phyloP scores from a whole-genome alignment of 2,329 filamentous ascomycete species.

The Epichloe brachyelytri region DNA sequence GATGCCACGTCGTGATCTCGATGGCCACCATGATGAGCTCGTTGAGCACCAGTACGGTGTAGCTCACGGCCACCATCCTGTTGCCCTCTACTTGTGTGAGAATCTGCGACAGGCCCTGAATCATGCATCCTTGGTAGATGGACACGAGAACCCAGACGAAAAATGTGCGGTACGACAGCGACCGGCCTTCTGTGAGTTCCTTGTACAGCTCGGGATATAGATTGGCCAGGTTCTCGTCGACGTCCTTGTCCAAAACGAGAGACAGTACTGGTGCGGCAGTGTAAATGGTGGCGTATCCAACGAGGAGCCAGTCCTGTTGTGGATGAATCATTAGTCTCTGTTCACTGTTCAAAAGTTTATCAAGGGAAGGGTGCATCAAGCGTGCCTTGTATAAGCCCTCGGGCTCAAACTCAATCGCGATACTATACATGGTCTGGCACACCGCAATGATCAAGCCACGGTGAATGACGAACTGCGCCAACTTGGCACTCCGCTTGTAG shows the following conservation, averaged over 20 bases:
- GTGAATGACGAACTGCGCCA: constrained; percentile 97
- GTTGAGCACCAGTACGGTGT: constrained; percentile 84
- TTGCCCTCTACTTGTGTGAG: constrained; percentile 64
- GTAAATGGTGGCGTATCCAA: constrained; percentile 93
- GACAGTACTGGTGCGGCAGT: constrained; percentile 89
- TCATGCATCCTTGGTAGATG: constrained; percentile 88
- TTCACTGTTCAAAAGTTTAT: neutral
- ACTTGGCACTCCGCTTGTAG: constrained; percentile 90
- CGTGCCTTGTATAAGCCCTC: constrained; percentile 74
- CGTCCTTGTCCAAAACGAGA: constrained; percentile 86
- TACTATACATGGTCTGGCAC: constrained; percentile 95
- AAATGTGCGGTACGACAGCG: constrained; percentile 84
- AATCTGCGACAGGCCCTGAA: constrained; percentile 86
- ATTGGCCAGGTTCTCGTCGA: constrained; percentile 86
- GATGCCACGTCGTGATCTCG: constrained; percentile 94
- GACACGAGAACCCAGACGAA: constrained; percentile 94
- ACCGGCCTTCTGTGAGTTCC: constrained; percentile 80
- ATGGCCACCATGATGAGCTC: constrained; percentile 96
- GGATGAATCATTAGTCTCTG: constrained; percentile 15
- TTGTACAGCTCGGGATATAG: constrained; percentile 97
- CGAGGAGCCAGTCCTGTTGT: constrained; percentile 77
- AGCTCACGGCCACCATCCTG: constrained; percentile 79
- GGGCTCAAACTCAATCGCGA: constrained; percentile 83
- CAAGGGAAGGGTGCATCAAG: neutral
- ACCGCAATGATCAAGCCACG: constrained; percentile 89